Evolutionary conservation across 1,284 basidiomycete species (phyloP).

Genomic region (Ceratobasidium papillatum): DNA sequence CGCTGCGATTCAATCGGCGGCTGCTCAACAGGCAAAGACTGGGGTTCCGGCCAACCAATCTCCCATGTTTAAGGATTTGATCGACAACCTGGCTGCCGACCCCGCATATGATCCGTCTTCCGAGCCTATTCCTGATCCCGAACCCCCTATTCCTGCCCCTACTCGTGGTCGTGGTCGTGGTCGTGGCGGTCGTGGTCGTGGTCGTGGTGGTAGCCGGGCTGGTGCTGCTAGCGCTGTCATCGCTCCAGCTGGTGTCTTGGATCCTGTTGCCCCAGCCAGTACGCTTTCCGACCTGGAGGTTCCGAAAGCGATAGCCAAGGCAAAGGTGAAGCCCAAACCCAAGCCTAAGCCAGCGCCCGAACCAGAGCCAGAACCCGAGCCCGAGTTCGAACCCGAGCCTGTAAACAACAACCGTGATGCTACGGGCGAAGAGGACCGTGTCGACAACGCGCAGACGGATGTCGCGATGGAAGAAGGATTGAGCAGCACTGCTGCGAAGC

Average conservation of each 20-base stretch:
- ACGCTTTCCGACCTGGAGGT: not conserved
- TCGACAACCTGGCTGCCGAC: not conserved
- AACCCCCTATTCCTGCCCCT: not conserved
- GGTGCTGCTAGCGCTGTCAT: not conserved
- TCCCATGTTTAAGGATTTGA: not conserved
- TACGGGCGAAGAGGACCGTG: not conserved
- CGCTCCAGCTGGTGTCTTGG: not conserved
- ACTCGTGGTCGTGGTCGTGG: not conserved
- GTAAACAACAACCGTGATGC: not conserved
- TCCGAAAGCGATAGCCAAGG: not conserved
- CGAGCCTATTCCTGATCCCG: constrained; percentile 4
- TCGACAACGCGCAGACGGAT: not conserved
- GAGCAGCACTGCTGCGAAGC: not conserved
- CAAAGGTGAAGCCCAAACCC: not conserved
- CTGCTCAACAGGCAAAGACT: not conserved
- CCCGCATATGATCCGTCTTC: constrained; percentile 12
- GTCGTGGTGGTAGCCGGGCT: not conserved
- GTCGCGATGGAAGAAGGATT: not conserved
- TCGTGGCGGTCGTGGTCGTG: not conserved
- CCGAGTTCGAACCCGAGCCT: not conserved
- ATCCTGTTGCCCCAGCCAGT: not conserved
- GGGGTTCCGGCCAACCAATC: not conserved
- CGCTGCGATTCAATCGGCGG: not conserved
- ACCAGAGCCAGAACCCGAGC: not conserved
- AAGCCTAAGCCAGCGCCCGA: not conserved